A percentile compares a stretch with the other conserved stretches of the same genome.
Conservation (phyloP, 202 grass and related monocot genomes). For the Panicum hallii region DNA sequence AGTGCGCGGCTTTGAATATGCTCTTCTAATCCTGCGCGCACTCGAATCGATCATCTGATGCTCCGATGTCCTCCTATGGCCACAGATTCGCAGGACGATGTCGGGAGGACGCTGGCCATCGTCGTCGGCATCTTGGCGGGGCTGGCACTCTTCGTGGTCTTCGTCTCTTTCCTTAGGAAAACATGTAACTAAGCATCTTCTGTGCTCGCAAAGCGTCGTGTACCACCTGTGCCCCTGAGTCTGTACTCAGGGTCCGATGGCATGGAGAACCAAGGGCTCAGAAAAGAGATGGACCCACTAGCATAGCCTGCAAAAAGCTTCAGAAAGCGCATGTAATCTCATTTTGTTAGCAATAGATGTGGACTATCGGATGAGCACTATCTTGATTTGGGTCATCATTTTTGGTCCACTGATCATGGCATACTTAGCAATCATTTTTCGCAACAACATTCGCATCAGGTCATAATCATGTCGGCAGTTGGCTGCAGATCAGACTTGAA, state of each 20-base stretch:
- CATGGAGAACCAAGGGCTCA: neutral
- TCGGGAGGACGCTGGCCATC: slow-evolving; percentile 84
- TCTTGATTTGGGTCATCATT: slow-evolving; percentile 33
- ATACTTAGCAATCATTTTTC: neutral
- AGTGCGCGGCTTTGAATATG: slow-evolving; percentile 47
- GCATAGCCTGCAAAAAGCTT: slow-evolving; percentile 18
- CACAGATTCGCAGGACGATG: slow-evolving; percentile 71
- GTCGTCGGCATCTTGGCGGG: slow-evolving; percentile 81
- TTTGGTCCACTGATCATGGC: slow-evolving; percentile 29
- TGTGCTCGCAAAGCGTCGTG: neutral
- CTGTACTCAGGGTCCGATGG: neutral
- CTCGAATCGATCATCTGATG: neutral
- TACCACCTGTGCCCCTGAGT: neutral
- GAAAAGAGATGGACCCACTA: neutral
- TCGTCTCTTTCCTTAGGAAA: slow-evolving; percentile 81
- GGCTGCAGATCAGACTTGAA: slow-evolving; percentile 18
- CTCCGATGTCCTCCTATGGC: neutral
- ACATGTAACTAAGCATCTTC: slow-evolving; percentile 49
- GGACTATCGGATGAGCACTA: slow-evolving; percentile 28
- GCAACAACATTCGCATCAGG: slow-evolving; percentile 14
- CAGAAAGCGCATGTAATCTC: slow-evolving; percentile 32
- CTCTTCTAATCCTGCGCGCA: slow-evolving; percentile 9
- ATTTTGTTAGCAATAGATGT: slow-evolving; percentile 41
- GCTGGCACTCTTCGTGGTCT: slow-evolving; percentile 77
- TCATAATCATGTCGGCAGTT: slow-evolving; percentile 32